These are phyloP conservation scores for Odonthalia washingtoniensis DNA, from an alignment of 31 red algal genomes.

Conservation along the genomic window DNA sequence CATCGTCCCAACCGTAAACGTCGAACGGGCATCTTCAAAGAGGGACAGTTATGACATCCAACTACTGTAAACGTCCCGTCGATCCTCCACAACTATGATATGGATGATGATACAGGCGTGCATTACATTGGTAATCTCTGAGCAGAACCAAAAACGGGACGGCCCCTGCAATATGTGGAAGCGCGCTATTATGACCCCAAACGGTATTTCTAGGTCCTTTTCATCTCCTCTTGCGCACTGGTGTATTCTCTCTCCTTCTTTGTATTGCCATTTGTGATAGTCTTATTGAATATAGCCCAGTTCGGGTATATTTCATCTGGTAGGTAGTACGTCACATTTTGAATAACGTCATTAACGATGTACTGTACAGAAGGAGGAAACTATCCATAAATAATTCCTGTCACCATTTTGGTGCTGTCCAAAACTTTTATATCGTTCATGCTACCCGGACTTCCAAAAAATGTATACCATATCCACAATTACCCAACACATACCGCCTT, in stretches of 20 bases:
- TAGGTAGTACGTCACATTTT: too few species aligned
- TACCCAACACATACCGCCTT: slow-evolving; percentile 24
- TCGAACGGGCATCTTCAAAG: background rate
- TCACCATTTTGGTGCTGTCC: too few species aligned
- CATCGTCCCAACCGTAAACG: background rate
- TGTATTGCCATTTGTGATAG: background rate
- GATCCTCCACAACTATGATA: slow-evolving; percentile 33
- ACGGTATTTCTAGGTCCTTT: slow-evolving; percentile 53
- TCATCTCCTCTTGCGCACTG: background rate
- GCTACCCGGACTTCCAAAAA: slow-evolving; percentile 8
- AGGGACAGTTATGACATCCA: background rate
- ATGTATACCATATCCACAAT: slow-evolving; percentile 41
- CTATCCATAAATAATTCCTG: too few species aligned
- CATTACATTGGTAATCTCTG: slow-evolving; percentile 32
- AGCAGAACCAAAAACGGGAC: slow-evolving; percentile 14
- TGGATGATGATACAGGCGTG: too few species aligned
- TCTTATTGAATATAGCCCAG: background rate
- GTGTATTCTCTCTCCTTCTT: background rate
- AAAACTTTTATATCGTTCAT: too few species aligned
- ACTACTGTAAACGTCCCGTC: background rate
- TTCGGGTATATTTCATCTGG: too few species aligned
- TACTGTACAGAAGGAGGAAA: too few species aligned
- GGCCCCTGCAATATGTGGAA: slow-evolving; percentile 37
- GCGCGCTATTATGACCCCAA: slow-evolving; percentile 23
- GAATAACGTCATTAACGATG: too few species aligned